phyloP scores from a whole-genome alignment of 1,284 basidiomycete genomes.

The Heterobasidion annosum region DNA sequence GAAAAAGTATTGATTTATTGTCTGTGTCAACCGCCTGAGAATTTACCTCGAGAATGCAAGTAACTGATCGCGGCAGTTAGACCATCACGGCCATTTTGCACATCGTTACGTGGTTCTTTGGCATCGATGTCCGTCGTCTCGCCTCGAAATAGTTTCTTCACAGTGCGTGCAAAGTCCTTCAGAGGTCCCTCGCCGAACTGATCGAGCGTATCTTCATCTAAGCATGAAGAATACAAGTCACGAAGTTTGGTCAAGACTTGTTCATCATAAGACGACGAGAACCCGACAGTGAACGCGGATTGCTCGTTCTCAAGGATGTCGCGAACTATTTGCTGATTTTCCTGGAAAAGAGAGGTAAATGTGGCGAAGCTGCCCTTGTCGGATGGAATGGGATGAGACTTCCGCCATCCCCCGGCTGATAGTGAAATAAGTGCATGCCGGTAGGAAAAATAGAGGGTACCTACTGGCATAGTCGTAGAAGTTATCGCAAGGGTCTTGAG shows the following conservation, averaged over 20 bases:
- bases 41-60: slow-evolving; percentile 75
- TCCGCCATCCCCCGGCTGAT: slow-evolving; percentile 77
- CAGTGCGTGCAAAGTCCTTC: slow-evolving; percentile 43
- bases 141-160: slow-evolving; percentile 49
- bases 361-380: slow-evolving; percentile 68
- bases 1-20: slow-evolving; percentile 1
- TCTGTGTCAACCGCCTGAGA: neutral
- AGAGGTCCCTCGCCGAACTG: slow-evolving; percentile 58
- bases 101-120: slow-evolving; percentile 8
- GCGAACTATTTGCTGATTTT: slow-evolving; percentile 56
- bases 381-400: slow-evolving; percentile 72
- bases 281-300: slow-evolving; percentile 16
- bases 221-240: slow-evolving; percentile 76
- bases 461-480: slow-evolving; percentile 89
- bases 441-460: slow-evolving; percentile 18
- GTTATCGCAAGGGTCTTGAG: slow-evolving; percentile 90
- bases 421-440: slow-evolving; percentile 1
- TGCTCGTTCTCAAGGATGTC: slow-evolving; percentile 14
- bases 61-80: slow-evolving; percentile 80
- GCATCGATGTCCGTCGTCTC: slow-evolving; percentile 31
- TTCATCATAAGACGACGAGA: slow-evolving; percentile 41
- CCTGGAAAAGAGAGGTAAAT: slow-evolving; percentile 51
- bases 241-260: slow-evolving; percentile 74
- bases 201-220: slow-evolving; percentile 63
- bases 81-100: slow-evolving; percentile 29